These are phyloP conservation scores for Bruguiera gymnorhiza DNA, from an alignment of 345 rosid species.

Conservation along the genomic window DNA sequence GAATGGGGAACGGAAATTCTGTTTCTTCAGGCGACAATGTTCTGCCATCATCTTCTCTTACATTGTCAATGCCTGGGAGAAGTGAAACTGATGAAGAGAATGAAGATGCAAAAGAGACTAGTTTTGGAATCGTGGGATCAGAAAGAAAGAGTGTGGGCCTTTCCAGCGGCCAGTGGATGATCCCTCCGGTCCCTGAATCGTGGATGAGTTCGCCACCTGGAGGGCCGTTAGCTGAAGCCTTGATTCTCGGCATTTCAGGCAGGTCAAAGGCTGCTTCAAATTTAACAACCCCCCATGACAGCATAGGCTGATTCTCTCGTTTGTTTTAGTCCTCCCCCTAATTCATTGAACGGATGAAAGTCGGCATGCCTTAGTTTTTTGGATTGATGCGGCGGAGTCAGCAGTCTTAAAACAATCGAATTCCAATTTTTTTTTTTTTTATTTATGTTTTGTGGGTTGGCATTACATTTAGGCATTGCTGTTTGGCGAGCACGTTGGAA, in stretches of 20 bases:
- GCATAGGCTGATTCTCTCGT: neutral
- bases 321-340: neutral
- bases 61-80: constrained; percentile 61
- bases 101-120: constrained; percentile 31
- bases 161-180: constrained; percentile 43
- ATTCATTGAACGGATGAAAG: neutral
- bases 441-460: neutral
- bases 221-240: constrained; percentile 57
- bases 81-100: constrained; percentile 23
- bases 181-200: constrained; percentile 17
- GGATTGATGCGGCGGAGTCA: too few species aligned
- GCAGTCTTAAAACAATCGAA: neutral
- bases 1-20: constrained; percentile 22
- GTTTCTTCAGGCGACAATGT: constrained; percentile 33
- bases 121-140: constrained; percentile 24
- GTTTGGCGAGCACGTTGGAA: neutral
- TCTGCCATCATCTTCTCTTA: constrained; percentile 40
- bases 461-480: neutral
- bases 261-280: constrained; percentile 23
- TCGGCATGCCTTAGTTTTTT: too few species aligned
- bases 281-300: constrained; percentile 21
- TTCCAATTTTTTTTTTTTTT: too few species aligned
- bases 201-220: constrained; percentile 49
- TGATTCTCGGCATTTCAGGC: constrained; percentile 41
- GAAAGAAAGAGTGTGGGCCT: constrained; percentile 19